These are phyloP conservation scores for Globisporangium parvum DNA, from an alignment of 352 stramenopile genomes.

Conservation along the genomic window DNA sequence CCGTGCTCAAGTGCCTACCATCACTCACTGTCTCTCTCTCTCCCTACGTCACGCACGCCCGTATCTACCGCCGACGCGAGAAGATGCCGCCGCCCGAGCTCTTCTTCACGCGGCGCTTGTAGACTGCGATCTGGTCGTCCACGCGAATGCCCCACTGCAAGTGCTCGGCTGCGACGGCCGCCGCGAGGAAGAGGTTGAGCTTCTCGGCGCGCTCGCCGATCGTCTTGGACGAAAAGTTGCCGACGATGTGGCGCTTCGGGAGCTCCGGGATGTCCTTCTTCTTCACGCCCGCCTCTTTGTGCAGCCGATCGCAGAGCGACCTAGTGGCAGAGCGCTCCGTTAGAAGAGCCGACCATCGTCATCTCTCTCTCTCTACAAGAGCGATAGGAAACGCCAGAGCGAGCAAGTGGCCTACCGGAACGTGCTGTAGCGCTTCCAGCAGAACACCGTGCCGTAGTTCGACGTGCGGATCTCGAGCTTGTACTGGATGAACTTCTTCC, in stretches of 20 bases:
- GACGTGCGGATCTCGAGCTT: slow-evolving; percentile 84
- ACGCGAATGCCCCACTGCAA: slow-evolving; percentile 86
- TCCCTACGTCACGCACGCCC: not conserved
- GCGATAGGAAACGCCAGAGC: not conserved
- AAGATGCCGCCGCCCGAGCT: slow-evolving; percentile 43
- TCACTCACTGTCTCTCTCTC: too few relatives aligned
- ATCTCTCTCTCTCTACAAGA: not conserved
- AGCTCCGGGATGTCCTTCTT: slow-evolving; percentile 81
- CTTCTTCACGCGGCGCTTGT: slow-evolving; percentile 85
- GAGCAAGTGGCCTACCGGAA: slow-evolving; percentile 69
- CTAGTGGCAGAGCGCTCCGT: slow-evolving; percentile 12
- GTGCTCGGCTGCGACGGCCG: slow-evolving; percentile 71
- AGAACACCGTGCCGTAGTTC: slow-evolving; percentile 86
- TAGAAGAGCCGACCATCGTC: not conserved
- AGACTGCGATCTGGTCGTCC: slow-evolving; percentile 84
- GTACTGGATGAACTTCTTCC: slow-evolving; percentile 89
- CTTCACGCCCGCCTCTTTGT: slow-evolving; percentile 81
- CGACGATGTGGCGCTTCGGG: slow-evolving; percentile 74
- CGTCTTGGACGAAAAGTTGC: slow-evolving; percentile 80
- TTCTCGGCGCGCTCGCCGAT: slow-evolving; percentile 83
- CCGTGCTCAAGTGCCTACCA: too few relatives aligned
- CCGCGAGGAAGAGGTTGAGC: slow-evolving; percentile 77
- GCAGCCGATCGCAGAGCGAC: slow-evolving; percentile 76
- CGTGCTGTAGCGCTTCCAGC: slow-evolving; percentile 87
- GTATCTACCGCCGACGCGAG: slow-evolving; percentile 68